These are phyloP conservation scores for Boletellus deceptivus DNA, from an alignment of 1,284 basidiomycete genomes.

Conservation along the genomic window DNA sequence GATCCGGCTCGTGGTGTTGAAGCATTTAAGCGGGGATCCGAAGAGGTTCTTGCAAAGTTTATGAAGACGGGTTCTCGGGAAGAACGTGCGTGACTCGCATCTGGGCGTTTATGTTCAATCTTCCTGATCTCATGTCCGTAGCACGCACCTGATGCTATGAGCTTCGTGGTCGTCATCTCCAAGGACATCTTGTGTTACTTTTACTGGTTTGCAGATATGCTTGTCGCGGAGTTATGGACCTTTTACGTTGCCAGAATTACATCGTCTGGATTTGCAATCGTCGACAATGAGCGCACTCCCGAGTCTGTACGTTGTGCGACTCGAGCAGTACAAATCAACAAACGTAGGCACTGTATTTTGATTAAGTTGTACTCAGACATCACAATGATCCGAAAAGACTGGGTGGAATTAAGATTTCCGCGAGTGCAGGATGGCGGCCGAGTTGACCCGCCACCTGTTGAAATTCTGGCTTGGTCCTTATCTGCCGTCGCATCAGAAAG, in stretches of 20 bases:
- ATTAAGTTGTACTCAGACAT: too few species aligned
- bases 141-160: conserved; percentile 1
- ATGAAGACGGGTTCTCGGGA: conserved; percentile 73
- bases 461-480: too few species aligned
- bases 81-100: conserved; percentile 34
- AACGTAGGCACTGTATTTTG: too few species aligned
- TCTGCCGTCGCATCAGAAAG: too few species aligned
- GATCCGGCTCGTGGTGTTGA: conserved; percentile 79
- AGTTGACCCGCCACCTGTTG: too few species aligned
- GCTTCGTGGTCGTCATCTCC: neutral
- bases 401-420: too few species aligned
- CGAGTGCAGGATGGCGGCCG: too few species aligned
- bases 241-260: neutral
- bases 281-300: neutral
- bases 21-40: conserved; percentile 76
- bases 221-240: neutral
- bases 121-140: conserved; percentile 3
- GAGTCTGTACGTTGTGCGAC: too few species aligned
- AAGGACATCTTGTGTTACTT: neutral
- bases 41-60: conserved; percentile 78
- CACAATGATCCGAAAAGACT: too few species aligned
- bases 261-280: neutral
- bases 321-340: too few species aligned
- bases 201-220: neutral
- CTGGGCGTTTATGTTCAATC: neutral